Percentiles rank a stretch among this genome's conserved stretches.
Evolutionary conservation across 148 eudicot species (phyloP).

Genomic region (Euryodendron excelsum): DNA sequence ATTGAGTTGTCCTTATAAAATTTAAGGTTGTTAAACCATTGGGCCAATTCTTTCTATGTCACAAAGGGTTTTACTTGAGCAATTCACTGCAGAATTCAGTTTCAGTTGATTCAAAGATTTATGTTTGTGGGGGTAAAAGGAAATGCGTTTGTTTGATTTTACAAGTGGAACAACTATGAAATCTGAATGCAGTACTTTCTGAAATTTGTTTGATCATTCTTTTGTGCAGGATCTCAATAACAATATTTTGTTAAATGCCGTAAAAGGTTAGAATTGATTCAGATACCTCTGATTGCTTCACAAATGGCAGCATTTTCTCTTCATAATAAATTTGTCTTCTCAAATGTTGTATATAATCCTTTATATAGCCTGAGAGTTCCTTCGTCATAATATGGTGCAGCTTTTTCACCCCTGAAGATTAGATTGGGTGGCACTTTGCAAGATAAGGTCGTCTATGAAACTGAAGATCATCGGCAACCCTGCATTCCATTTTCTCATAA

Average conservation of each 20-base stretch:
- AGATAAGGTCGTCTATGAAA: constrained; percentile 71
- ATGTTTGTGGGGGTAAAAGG: neutral
- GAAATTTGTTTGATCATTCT: constrained; percentile 7
- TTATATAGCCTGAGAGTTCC: neutral
- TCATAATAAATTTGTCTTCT: neutral
- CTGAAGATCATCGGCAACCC: constrained; percentile 40
- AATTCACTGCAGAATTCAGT: neutral
- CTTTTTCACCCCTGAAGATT: constrained; percentile 86
- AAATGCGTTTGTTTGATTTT: neutral
- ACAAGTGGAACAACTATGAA: neutral
- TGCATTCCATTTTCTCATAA: constrained; percentile 52
- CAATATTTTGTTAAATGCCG: constrained; percentile 45
- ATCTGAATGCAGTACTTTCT: neutral
- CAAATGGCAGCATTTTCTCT: neutral
- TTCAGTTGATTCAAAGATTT: too few relatives aligned
- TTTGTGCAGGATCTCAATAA: constrained; percentile 54
- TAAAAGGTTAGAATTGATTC: constrained; percentile 38
- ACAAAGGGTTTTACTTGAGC: neutral
- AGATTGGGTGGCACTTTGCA: constrained; percentile 91
- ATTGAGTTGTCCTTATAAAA: neutral
- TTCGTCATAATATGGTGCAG: constrained; percentile 37
- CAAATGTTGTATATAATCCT: neutral
- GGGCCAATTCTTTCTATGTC: neutral
- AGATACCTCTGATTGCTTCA: neutral
- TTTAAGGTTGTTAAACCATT: neutral